Conservation (phyloP, 768 basidiomycete species). For the Auricularia sp. region DNA sequence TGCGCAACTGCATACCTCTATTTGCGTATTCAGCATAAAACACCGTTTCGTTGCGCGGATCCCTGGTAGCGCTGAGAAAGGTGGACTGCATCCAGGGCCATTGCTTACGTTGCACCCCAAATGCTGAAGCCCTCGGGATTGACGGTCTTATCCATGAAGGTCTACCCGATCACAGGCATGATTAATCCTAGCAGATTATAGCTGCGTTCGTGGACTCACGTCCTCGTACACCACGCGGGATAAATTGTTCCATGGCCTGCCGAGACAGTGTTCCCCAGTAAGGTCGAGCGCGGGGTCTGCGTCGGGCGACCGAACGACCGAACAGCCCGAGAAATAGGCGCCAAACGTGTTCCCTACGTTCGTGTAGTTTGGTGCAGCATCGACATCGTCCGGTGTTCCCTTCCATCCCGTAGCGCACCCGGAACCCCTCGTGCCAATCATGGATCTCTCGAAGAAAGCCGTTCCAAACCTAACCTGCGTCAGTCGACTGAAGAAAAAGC, state of each 20-base stretch:
- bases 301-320: not conserved
- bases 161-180: not conserved
- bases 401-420: not conserved
- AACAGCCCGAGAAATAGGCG: not conserved
- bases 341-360: not conserved
- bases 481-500: not conserved
- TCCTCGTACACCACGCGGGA: not conserved
- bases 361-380: not conserved
- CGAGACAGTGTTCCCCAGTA: not conserved
- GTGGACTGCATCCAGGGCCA: too few relatives aligned
- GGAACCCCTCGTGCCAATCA: not conserved
- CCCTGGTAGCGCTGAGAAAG: not conserved
- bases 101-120: not conserved
- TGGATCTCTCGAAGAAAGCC: not conserved
- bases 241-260: not conserved
- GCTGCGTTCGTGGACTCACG: not conserved
- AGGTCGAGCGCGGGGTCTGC: not conserved
- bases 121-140: not conserved
- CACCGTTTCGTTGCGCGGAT: not conserved
- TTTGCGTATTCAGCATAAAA: too few relatives aligned
- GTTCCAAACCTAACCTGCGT: not conserved
- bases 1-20: too few relatives aligned
- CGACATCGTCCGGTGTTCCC: not conserved
- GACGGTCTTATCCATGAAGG: not conserved
- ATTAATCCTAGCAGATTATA: not conserved